phyloP scores from a whole-genome alignment of 2,329 filamentous ascomycete species.

The Emericellopsis atlantica region DNA sequence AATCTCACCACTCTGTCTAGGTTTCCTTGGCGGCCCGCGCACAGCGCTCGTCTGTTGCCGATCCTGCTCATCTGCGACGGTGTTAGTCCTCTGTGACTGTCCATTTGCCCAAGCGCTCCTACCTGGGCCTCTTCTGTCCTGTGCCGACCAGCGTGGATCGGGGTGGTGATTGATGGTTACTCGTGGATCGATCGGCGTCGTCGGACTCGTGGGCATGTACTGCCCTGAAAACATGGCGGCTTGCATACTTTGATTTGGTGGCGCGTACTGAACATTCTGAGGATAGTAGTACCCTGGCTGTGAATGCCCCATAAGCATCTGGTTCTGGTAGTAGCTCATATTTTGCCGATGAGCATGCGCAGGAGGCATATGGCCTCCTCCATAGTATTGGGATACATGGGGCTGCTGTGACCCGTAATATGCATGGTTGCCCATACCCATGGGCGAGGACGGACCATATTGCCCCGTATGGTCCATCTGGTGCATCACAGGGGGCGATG shows the following conservation, averaged over 20 bases:
- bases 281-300: conserved; percentile 33
- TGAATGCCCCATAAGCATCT: conserved; percentile 25
- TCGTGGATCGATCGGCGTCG: conserved; percentile 11
- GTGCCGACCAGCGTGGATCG: conserved; percentile 3
- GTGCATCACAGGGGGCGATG: conserved; percentile 23
- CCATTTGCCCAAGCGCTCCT: too few species aligned
- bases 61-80: not conserved
- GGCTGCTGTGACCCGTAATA: conserved; percentile 34
- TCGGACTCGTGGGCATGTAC: conserved; percentile 15
- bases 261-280: conserved; percentile 21
- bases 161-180: conserved; percentile 4
- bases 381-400: conserved; percentile 31
- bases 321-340: conserved; percentile 29
- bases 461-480: conserved; percentile 25
- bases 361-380: conserved; percentile 21
- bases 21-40: conserved; percentile 22
- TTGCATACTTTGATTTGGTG: conserved; percentile 16
- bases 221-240: conserved; percentile 20
- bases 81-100: not conserved
- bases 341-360: conserved; percentile 23
- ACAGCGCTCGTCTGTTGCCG: conserved; percentile 11
- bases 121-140: too few species aligned
- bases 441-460: conserved; percentile 22
- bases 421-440: conserved; percentile 25
- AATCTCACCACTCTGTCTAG: conserved; percentile 47